Evolutionary conservation across 2,329 filamentous ascomycete species (phyloP).

Genomic region (Setomelanomma holmii): DNA sequence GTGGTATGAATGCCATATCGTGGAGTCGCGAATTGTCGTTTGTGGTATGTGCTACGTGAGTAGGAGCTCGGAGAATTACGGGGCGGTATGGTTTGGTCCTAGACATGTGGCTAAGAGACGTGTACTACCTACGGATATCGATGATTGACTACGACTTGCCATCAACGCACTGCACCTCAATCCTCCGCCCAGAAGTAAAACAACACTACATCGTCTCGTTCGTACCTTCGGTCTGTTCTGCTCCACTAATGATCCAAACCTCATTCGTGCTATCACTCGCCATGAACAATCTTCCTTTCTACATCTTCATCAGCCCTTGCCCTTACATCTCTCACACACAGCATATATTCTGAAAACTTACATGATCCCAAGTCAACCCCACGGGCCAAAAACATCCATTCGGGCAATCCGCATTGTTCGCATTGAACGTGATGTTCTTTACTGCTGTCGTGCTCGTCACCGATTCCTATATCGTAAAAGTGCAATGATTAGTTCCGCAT

Average conservation of each 20-base stretch:
- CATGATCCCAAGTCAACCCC: constrained; percentile 20
- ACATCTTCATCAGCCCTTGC: neutral
- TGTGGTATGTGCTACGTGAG: no score
- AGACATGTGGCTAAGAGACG: no score
- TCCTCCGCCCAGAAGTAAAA: no score
- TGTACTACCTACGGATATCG: no score
- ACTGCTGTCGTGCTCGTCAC: constrained; percentile 23
- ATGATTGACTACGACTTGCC: no score
- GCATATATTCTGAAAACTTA: neutral
- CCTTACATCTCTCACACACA: no score
- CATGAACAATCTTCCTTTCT: constrained; percentile 27
- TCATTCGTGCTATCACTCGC: constrained; percentile 28
- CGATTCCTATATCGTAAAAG: constrained; percentile 8
- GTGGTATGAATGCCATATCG: no score
- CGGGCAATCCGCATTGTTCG: constrained; percentile 20
- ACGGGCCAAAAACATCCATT: constrained; percentile 26
- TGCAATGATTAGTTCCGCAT: neutral
- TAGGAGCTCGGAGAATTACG: no score
- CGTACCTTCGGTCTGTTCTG: no score
- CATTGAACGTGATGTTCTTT: constrained; percentile 27
- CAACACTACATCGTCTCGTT: neutral
- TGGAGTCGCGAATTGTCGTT: no score
- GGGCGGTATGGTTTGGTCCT: no score
- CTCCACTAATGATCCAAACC: constrained; percentile 24
- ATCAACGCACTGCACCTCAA: no score